A percentile compares a stretch with the other conserved stretches of the same genome.
phyloP scores from a whole-genome alignment of 352 stramenopile genomes.

The Halophytophthora polymorphica region DNA sequence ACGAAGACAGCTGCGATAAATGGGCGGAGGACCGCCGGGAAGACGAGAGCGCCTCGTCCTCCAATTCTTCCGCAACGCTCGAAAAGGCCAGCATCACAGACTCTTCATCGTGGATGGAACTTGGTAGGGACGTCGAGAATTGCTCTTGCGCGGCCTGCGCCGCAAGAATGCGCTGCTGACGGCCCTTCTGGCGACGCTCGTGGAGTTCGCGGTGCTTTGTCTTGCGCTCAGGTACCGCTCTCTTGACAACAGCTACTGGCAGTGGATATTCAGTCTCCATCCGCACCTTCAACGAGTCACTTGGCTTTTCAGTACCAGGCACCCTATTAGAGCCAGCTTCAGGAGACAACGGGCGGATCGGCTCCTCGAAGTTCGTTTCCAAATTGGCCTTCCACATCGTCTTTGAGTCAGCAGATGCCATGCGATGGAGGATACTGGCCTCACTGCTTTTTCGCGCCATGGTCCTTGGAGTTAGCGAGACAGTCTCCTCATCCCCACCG shows the following conservation, averaged over 20 bases:
- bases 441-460: constrained; percentile 53
- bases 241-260: constrained; percentile 12
- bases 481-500: constrained; percentile 4
- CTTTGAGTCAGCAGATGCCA: constrained; percentile 44
- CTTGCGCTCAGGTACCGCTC: constrained; percentile 56
- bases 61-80: constrained; percentile 14
- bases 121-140: constrained; percentile 1
- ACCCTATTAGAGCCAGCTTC: constrained; percentile 1
- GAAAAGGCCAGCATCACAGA: constrained; percentile 2
- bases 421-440: constrained; percentile 46
- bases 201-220: constrained; percentile 60
- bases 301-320: neutral
- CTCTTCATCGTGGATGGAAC: constrained; percentile 10
- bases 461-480: constrained; percentile 15
- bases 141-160: constrained; percentile 17
- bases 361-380: constrained; percentile 49
- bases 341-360: constrained; percentile 4
- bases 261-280: neutral
- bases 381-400: constrained; percentile 52
- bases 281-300: constrained; percentile 7
- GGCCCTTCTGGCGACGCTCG: constrained; percentile 49
- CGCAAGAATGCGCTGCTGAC: constrained; percentile 43
- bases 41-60: constrained; percentile 5
- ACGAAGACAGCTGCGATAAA: constrained; percentile 10
- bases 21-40: constrained; percentile 2